Evolutionary conservation across 257 asterid species (phyloP).

Genomic region (Agastache rugosa): DNA sequence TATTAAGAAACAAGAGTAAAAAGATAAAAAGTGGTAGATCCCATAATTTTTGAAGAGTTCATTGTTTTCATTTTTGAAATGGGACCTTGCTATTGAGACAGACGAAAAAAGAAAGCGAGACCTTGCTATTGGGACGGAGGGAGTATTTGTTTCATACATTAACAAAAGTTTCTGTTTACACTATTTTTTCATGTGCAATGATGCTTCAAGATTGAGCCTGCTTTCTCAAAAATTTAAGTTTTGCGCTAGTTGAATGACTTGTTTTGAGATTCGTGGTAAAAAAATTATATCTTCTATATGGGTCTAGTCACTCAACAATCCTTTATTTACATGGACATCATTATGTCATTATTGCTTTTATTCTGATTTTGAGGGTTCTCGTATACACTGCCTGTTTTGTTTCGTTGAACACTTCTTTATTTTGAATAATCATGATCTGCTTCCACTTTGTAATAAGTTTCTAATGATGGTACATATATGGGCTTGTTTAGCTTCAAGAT

Average conservation of each 20-base stretch:
- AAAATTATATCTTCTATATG: neutral
- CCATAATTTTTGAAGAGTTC: no score
- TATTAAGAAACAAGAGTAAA: no score
- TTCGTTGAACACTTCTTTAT: conserved; percentile 22
- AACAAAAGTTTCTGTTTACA: conserved; percentile 15
- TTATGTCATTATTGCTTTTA: neutral
- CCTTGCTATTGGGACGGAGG: no score
- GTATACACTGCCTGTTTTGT: neutral
- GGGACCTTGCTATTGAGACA: no score
- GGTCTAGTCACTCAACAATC: neutral
- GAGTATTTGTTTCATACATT: neutral
- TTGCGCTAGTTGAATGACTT: conserved; percentile 10
- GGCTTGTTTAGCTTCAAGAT: conserved; percentile 82
- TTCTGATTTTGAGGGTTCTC: conserved; percentile 17
- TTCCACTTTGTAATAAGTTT: conserved; percentile 29
- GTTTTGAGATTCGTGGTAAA: conserved; percentile 22
- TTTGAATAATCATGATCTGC: conserved; percentile 22
- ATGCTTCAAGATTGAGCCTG: conserved; percentile 23
- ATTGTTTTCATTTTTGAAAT: no score
- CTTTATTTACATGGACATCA: conserved; percentile 21
- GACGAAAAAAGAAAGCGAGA: no score
- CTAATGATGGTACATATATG: conserved; percentile 34
- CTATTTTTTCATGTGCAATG: conserved; percentile 9
- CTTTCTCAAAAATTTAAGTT: conserved; percentile 2
- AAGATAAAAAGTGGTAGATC: no score